A percentile compares a stretch with the other conserved stretches of the same genome.
Conservation (phyloP, 1,284 basidiomycete genomes). For the Cystobasidium sp. region DNA sequence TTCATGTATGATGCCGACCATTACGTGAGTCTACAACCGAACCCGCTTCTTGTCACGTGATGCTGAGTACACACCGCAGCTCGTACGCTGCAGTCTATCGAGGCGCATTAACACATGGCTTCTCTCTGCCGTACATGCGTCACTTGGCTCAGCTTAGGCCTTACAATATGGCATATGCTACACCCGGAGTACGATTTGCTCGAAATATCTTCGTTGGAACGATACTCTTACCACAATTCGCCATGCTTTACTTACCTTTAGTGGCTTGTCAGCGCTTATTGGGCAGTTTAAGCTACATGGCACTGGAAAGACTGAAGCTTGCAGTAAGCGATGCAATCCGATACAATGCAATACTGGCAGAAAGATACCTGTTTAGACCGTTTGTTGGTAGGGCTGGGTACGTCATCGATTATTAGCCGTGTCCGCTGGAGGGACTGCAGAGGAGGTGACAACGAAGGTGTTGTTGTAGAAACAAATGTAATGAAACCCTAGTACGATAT, state of each 20-base stretch:
- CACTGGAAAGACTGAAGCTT: slow-evolving; percentile 12
- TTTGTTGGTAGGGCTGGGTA: slow-evolving; percentile 17
- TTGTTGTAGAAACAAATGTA: too few species aligned
- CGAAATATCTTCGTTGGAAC: background rate
- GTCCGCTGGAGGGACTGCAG: too few species aligned
- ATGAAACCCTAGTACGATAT: too few species aligned
- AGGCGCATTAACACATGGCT: slow-evolving; percentile 21
- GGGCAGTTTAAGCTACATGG: background rate
- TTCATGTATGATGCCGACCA: slow-evolving; percentile 25
- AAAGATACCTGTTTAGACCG: slow-evolving; percentile 18
- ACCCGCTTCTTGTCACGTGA: background rate
- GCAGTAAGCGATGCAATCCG: slow-evolving; percentile 13
- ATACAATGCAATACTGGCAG: slow-evolving; percentile 10
- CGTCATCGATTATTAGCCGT: too few species aligned
- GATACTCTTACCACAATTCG: slow-evolving; percentile 24
- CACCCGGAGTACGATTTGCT: background rate
- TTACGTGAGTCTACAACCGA: slow-evolving; percentile 3
- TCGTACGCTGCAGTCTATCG: slow-evolving; percentile 29
- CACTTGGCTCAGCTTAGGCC: slow-evolving; percentile 27
- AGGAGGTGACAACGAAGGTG: too few species aligned
- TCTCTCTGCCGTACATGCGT: slow-evolving; percentile 29
- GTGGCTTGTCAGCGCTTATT: slow-evolving; percentile 12
- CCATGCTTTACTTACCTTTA: slow-evolving; percentile 24
- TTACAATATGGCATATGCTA: slow-evolving; percentile 23
- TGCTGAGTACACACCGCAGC: background rate